Evolutionary conservation across 2,329 filamentous ascomycete species (phyloP).

Genomic region (Pseudogymnoascus sp.): DNA sequence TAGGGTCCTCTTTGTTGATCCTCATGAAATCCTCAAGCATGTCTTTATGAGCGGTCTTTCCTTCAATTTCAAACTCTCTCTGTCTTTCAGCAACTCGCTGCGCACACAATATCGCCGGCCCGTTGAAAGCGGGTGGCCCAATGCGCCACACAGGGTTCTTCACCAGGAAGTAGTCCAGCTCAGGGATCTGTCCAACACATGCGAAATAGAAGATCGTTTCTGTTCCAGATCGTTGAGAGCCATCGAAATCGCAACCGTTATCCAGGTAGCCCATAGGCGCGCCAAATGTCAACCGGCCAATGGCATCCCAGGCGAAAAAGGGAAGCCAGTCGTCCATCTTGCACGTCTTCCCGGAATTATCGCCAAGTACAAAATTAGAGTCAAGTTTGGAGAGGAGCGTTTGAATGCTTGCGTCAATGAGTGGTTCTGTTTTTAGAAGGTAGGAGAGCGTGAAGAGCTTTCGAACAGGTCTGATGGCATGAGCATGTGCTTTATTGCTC

Average conservation of each 20-base stretch:
- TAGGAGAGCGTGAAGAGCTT: slow-evolving; percentile 23
- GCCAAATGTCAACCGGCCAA: slow-evolving; percentile 33
- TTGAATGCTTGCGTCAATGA: slow-evolving; percentile 26
- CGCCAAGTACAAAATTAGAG: slow-evolving; percentile 25
- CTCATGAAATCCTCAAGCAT: slow-evolving; percentile 24
- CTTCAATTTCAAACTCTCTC: background rate
- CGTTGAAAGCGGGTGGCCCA: slow-evolving; percentile 15
- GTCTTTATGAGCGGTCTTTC: slow-evolving; percentile 12
- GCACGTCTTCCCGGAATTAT: slow-evolving; percentile 23
- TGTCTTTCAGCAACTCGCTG: slow-evolving; percentile 11
- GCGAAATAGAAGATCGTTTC: slow-evolving; percentile 28
- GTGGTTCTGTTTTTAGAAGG: slow-evolving; percentile 20
- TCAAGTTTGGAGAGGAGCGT: slow-evolving; percentile 28
- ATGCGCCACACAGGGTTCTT: slow-evolving; percentile 18
- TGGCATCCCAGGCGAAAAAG: slow-evolving; percentile 33
- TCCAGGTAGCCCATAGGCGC: slow-evolving; percentile 33
- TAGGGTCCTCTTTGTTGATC: slow-evolving; percentile 13
- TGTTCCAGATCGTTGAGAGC: slow-evolving; percentile 23
- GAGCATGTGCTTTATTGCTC: slow-evolving; percentile 16
- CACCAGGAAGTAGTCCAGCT: slow-evolving; percentile 15
- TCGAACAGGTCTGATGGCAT: slow-evolving; percentile 19
- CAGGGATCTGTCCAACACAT: slow-evolving; percentile 22
- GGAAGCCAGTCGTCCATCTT: slow-evolving; percentile 35
- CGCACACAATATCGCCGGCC: slow-evolving; percentile 13
- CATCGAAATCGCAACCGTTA: slow-evolving; percentile 26